Base-by-base conservation (phyloP, 495 filamentous ascomycete genomes). In the Penicillium soppii region DNA sequence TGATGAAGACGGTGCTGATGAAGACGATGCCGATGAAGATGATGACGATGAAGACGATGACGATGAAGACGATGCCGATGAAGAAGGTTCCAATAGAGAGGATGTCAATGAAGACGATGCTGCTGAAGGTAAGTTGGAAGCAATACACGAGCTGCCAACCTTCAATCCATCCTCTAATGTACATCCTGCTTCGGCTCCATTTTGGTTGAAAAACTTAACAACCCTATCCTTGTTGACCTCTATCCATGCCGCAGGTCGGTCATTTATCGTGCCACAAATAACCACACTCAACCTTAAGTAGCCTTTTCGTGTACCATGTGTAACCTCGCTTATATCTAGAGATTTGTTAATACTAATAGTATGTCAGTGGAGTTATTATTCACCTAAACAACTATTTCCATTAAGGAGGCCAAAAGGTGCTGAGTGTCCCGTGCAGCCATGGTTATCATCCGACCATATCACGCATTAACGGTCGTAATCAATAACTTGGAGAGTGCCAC, bases 201-300 rank as follows among this genome's bases (percentile, higher is more conserved):
- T 50, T 27, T 45, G 16, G 33, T 50, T 55, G 21, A 23, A 55
- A 32, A 55, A 50, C 7, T 17, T 45, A 46, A 55, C 33, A 19
- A 32, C 17, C 3, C 46, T 40, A 23, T 33, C 50, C 1, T 33
- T 3, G n/a, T 55, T 16, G 4, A 55, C 35, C 40, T 20, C 4
- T 15, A 55, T 50, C 46, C 4, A 55, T 30, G 17, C 32, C 30
- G 21, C n/a, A 44, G 30, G 30, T n/a, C 21, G n/a, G 20, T 50
- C 22, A 25, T 44, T 26, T 3, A 7, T 42, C 3, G 26, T 32
- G 17, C 33, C 3, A 7, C 1, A 43, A 16, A 27, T 16, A 9
- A 9, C 23, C 3, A 43, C 2, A 29, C 26, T 7, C 7, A 43
- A 16, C 15, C 17, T 43, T 0, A n/a, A 27, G 22, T 43, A 43